Percentiles rank a stretch among this genome's conserved stretches.
phyloP scores from a whole-genome alignment of 805 yeast genomes.

The Metschnikowia koreensis region DNA sequence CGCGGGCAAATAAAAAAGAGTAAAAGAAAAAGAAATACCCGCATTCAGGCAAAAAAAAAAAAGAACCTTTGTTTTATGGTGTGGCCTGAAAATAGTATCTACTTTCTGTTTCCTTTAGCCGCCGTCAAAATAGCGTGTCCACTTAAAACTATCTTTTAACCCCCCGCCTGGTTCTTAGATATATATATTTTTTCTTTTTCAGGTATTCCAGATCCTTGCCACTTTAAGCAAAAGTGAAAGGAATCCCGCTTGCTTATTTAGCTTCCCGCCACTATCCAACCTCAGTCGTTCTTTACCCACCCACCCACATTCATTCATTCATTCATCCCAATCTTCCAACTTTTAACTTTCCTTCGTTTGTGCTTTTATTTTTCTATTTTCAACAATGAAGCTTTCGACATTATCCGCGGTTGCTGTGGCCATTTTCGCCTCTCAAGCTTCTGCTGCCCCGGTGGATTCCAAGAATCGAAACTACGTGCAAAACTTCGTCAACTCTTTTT shows the following conservation, averaged over 20 bases:
- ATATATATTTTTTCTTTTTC: not conserved
- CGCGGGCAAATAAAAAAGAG: not conserved
- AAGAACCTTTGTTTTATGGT: not conserved
- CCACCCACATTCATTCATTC: not conserved
- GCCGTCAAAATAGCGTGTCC: not conserved
- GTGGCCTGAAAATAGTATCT: not conserved
- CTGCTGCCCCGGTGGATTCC: slow-evolving; percentile 7
- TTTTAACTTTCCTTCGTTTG: not conserved
- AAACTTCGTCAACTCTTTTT: slow-evolving; percentile 3
- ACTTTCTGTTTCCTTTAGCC: not conserved
- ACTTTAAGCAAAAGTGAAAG: too few relatives aligned
- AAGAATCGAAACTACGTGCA: slow-evolving; percentile 1
- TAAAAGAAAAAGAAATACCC: not conserved
- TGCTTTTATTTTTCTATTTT: not conserved
- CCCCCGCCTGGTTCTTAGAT: not conserved
- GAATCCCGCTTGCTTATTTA: not conserved
- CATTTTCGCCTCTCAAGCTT: slow-evolving; percentile 5
- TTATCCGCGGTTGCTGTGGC: slow-evolving; percentile 9
- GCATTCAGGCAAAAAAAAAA: not conserved
- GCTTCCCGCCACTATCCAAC: slow-evolving; percentile 20
- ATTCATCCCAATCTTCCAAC: not conserved
- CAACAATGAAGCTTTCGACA: slow-evolving; percentile 7
- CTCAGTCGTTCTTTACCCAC: slow-evolving; percentile 24
- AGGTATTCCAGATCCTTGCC: not conserved
- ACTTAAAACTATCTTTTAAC: not conserved